A percentile compares a stretch with the other conserved stretches of the same genome.
These are phyloP conservation scores for Hypoxylon sp. DNA, from an alignment of 2,329 filamentous ascomycete genomes.

Conservation along the genomic window DNA sequence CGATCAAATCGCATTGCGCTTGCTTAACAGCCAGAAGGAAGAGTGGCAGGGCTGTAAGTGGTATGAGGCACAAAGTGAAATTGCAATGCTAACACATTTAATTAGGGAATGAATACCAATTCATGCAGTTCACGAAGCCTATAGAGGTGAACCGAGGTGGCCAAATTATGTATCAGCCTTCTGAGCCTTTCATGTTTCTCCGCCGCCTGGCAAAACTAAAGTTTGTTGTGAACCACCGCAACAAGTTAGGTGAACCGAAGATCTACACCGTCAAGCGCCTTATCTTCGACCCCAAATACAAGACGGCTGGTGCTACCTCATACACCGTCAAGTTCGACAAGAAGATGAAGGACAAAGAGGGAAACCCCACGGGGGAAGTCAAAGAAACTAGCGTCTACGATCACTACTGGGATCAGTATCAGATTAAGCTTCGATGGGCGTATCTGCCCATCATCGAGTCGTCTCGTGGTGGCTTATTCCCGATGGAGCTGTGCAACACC, in stretches of 20 bases:
- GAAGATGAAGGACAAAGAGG: constrained; percentile 50
- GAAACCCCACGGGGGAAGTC: constrained; percentile 35
- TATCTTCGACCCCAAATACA: constrained; percentile 59
- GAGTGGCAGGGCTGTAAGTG: constrained; percentile 50
- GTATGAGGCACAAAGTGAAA: not conserved
- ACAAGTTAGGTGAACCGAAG: constrained; percentile 59
- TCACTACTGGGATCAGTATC: constrained; percentile 69
- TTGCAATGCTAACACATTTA: constrained; percentile 48
- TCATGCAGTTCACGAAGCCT: constrained; percentile 54
- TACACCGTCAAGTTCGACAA: constrained; percentile 68
- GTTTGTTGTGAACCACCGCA: constrained; percentile 67
- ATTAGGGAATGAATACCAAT: constrained; percentile 43
- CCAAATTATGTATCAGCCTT: constrained; percentile 50
- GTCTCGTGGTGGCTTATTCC: constrained; percentile 65
- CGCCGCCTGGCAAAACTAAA: constrained; percentile 66
- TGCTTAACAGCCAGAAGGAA: constrained; percentile 41
- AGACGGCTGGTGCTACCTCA: constrained; percentile 60
- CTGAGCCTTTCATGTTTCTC: constrained; percentile 66
- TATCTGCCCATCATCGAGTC: constrained; percentile 70
- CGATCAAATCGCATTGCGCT: constrained; percentile 51
- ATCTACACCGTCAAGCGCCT: constrained; percentile 66
- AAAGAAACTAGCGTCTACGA: constrained; percentile 61
- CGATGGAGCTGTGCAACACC: constrained; percentile 70
- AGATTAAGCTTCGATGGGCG: constrained; percentile 59
- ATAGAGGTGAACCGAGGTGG: constrained; percentile 44